A percentile compares a stretch with the other conserved stretches of the same genome.
These are phyloP conservation scores for Pleurotus salmoneostramineus DNA, from an alignment of 768 basidiomycete species.

Conservation along the genomic window DNA sequence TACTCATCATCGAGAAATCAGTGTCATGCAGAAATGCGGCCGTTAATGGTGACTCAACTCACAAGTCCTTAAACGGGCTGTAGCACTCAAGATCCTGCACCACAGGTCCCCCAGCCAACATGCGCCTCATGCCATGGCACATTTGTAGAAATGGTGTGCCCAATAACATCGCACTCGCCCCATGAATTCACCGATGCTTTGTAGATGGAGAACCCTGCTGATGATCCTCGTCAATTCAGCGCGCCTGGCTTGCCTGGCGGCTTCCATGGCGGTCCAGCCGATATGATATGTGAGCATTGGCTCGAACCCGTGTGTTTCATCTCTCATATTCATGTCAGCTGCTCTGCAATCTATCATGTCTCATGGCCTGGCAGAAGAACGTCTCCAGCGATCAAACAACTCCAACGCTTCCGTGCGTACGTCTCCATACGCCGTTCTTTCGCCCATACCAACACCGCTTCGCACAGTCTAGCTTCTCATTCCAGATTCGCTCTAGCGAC, in stretches of 20 bases:
- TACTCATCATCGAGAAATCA: constrained; percentile 24
- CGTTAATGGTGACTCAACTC: constrained; percentile 62
- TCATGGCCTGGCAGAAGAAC: constrained; percentile 12
- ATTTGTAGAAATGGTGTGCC: constrained; percentile 75
- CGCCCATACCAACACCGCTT: not conserved
- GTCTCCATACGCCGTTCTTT: not conserved
- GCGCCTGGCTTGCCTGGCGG: constrained; percentile 24
- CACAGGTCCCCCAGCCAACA: constrained; percentile 73
- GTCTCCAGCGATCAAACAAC: not conserved
- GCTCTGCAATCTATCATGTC: constrained; percentile 17
- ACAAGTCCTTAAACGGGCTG: not conserved
- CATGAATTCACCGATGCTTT: not conserved
- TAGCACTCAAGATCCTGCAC: constrained; percentile 11
- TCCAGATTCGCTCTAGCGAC: constrained; percentile 20
- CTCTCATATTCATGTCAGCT: constrained; percentile 8
- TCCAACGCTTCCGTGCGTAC: not conserved
- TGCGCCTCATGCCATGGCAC: constrained; percentile 80
- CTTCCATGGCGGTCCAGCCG: constrained; percentile 25
- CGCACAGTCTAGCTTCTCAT: constrained; percentile 12
- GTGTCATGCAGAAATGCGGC: constrained; percentile 89
- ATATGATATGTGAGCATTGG: constrained; percentile 42
- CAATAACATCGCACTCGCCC: no score
- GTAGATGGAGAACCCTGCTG: constrained; percentile 70
- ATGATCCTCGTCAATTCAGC: constrained; percentile 74
- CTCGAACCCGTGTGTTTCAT: constrained; percentile 11